Percentiles rank a stretch among this genome's conserved stretches.
Conservation (phyloP, 140 eudicot genomes). For the Erigeron philadelphicus region DNA sequence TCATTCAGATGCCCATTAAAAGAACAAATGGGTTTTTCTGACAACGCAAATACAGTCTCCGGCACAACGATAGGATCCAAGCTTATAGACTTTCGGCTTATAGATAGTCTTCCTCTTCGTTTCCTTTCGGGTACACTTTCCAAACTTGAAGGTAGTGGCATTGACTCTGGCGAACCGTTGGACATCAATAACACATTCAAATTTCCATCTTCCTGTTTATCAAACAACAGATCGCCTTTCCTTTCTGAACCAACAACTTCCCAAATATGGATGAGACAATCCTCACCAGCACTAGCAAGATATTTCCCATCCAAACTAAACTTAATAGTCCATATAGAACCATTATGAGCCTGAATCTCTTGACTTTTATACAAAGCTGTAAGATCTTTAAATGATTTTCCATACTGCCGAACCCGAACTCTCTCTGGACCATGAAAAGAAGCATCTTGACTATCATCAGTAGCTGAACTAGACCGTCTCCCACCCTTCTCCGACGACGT, state of each 20-base stretch:
- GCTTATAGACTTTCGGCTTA: constrained; percentile 81
- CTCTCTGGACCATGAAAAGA: constrained; percentile 91
- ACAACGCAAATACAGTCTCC: constrained; percentile 72
- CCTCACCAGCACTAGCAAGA: constrained; percentile 99
- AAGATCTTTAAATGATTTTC: constrained; percentile 78
- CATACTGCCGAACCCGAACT: constrained; percentile 72
- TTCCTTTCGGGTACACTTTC: constrained; percentile 59
- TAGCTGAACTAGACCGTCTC: constrained; percentile 87
- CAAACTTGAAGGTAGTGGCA: constrained; percentile 44
- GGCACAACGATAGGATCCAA: constrained; percentile 81
- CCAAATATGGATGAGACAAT: constrained; percentile 84
- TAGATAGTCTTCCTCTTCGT: constrained; percentile 81
- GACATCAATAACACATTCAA: constrained; percentile 55
- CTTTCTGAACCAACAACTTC: constrained; percentile 74
- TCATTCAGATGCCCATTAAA: constrained; percentile 78
- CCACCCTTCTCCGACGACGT: constrained; percentile 96
- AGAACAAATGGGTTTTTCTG: constrained; percentile 86
- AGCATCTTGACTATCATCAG: constrained; percentile 91
- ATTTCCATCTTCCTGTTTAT: constrained; percentile 85
- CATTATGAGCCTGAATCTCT: constrained; percentile 86
- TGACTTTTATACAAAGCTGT: constrained; percentile 72
- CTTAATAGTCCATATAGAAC: constrained; percentile 86
- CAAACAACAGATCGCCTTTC: constrained; percentile 83
- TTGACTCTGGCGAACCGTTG: constrained; percentile 81
- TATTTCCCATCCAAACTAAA: constrained; percentile 86